A percentile compares a stretch with the other conserved stretches of the same genome.
These are phyloP conservation scores for Camelina hispida DNA, from an alignment of 345 rosid species.

Conservation along the genomic window DNA sequence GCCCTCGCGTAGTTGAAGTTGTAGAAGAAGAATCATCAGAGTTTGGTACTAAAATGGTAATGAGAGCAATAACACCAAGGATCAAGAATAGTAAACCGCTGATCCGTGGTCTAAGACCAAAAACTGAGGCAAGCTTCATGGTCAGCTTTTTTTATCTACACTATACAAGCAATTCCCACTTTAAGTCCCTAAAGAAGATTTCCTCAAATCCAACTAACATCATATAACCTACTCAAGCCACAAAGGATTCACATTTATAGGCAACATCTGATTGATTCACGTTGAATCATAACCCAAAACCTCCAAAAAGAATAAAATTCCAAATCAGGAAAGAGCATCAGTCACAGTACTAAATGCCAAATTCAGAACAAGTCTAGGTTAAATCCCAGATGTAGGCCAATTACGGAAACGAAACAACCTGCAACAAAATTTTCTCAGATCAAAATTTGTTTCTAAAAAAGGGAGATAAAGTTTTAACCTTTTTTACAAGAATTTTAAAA, in stretches of 20 bases:
- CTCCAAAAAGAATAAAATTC: not conserved
- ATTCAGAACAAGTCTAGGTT: constrained; percentile 1
- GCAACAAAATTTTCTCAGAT: constrained; percentile 35
- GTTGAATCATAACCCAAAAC: no score
- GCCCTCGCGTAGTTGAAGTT: constrained; percentile 38
- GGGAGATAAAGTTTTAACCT: not conserved
- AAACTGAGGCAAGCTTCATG: constrained; percentile 54
- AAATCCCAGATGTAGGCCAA: not conserved
- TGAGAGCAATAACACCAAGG: constrained; percentile 64
- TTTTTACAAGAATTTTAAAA: not conserved
- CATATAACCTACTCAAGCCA: constrained; percentile 21
- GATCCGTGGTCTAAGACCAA: constrained; percentile 66
- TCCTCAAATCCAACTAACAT: constrained; percentile 11
- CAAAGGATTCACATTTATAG: constrained; percentile 19
- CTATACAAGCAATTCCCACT: constrained; percentile 32
- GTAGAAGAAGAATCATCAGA: constrained; percentile 56
- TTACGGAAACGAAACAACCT: constrained; percentile 30
- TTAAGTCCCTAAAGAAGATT: constrained; percentile 34
- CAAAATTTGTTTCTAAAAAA: constrained; percentile 29
- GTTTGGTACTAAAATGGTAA: constrained; percentile 63
- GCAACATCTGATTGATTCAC: not conserved
- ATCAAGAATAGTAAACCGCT: constrained; percentile 69
- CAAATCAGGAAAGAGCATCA: constrained; percentile 26
- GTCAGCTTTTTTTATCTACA: constrained; percentile 25
- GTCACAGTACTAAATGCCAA: constrained; percentile 17